Evolutionary conservation across 257 asterid genomes (phyloP).

Genomic region (Cynanchum wilfordii): DNA sequence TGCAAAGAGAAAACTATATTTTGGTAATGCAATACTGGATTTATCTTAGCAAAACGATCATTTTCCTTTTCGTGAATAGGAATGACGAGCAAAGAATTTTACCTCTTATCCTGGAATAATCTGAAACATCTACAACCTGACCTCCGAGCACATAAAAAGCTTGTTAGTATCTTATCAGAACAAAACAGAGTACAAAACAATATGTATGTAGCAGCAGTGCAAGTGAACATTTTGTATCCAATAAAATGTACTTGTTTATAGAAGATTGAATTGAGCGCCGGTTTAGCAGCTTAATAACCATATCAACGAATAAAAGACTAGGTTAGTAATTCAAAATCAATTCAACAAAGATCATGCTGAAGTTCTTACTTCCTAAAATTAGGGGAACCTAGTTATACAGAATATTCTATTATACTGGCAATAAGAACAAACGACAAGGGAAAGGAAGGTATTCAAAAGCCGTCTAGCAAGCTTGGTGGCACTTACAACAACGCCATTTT

Average conservation of each 20-base stretch:
- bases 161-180: neutral
- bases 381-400: neutral
- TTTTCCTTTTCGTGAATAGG: neutral
- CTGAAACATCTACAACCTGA: slow-evolving; percentile 88
- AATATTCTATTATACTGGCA: neutral
- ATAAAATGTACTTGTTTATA: neutral
- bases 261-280: neutral
- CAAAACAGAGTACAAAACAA: neutral
- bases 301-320: neutral
- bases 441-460: neutral
- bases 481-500: slow-evolving; percentile 64
- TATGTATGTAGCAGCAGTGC: neutral
- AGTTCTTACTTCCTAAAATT: neutral
- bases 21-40: neutral
- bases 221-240: neutral
- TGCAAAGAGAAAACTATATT: neutral
- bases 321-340: neutral
- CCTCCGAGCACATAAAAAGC: slow-evolving; percentile 12
- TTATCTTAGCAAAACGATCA: neutral
- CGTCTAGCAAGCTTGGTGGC: neutral
- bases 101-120: slow-evolving; percentile 94
- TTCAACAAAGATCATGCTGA: neutral
- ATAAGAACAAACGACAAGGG: neutral
- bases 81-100: slow-evolving; percentile 19
- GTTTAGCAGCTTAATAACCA: neutral